These are phyloP conservation scores for Trichoderma gracile DNA, from an alignment of 2,329 filamentous ascomycete genomes.

Conservation along the genomic window DNA sequence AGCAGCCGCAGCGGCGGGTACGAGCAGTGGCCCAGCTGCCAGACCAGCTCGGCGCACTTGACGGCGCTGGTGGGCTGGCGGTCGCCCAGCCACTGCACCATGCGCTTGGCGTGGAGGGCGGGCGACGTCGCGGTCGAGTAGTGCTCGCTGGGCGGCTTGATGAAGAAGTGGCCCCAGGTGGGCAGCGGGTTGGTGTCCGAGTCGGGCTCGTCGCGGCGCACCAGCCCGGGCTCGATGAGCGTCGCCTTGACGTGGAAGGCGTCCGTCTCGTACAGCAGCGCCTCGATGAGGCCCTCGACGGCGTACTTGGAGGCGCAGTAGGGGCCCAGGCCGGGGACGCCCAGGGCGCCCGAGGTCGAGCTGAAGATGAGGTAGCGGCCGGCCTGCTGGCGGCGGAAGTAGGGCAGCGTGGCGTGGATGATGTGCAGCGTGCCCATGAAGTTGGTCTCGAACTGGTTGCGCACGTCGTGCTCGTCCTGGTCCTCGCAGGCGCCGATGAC, in stretches of 20 bases:
- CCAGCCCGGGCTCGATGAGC: conserved; percentile 85
- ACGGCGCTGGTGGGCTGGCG: conserved; percentile 89
- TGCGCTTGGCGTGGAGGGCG: conserved; percentile 82
- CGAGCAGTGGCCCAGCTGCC: conserved; percentile 93
- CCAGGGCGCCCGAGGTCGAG: conserved; percentile 87
- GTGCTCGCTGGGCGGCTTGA: conserved; percentile 80
- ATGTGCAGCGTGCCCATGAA: conserved; percentile 96
- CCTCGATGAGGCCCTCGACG: conserved; percentile 91
- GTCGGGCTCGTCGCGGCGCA: conserved; percentile 79
- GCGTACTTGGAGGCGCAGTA: conserved; percentile 98
- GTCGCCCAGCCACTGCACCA: conserved; percentile 93
- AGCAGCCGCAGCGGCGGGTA: conserved; percentile 85
- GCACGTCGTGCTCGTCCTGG: conserved; percentile 91
- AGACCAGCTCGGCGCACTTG: conserved; percentile 89
- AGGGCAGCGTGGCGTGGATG: conserved; percentile 81
- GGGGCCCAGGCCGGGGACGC: conserved; percentile 86
- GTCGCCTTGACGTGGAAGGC: conserved; percentile 90
- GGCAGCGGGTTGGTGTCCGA: conserved; percentile 60
- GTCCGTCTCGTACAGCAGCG: conserved; percentile 94
- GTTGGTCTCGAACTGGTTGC: conserved; percentile 96
- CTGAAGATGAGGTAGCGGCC: conserved; percentile 95
- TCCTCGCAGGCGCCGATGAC: conserved; percentile 96
- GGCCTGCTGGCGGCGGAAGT: conserved; percentile 73
- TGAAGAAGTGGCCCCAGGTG: conserved; percentile 87
- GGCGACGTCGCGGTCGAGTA: conserved; percentile 79